Conservation (phyloP, 129 eudicot species). For the Lactuca sativa region DNA sequence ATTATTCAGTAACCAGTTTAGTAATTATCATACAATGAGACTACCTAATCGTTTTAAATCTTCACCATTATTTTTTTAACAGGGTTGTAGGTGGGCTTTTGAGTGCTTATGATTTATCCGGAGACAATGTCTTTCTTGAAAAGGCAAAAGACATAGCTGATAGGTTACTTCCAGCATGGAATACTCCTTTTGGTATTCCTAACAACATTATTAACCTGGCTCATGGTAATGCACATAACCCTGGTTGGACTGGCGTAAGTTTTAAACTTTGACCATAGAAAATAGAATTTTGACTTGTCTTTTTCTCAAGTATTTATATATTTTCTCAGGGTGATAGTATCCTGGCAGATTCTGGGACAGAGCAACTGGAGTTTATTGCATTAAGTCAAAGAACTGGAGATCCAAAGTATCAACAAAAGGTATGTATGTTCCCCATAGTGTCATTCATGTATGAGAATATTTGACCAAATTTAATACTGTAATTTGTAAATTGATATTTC, state of each 20-base stretch:
- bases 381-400: slow-evolving; percentile 96
- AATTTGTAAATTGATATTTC: slow-evolving; percentile 25
- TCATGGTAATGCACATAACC: slow-evolving; percentile 90
- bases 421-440: slow-evolving; percentile 27
- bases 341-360: slow-evolving; percentile 99
- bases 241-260: slow-evolving; percentile 99
- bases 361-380: slow-evolving; percentile 95
- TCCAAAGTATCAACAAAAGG: slow-evolving; percentile 93
- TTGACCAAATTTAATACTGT: not conserved
- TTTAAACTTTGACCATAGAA: slow-evolving; percentile 11
- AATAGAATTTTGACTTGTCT: slow-evolving; percentile 6
- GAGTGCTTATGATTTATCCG: slow-evolving; percentile 94
- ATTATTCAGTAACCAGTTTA: slow-evolving; percentile 21
- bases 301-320: slow-evolving; percentile 6
- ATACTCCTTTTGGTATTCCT: slow-evolving; percentile 95
- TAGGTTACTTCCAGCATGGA: slow-evolving; percentile 95
- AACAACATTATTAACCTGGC: slow-evolving; percentile 85
- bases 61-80: slow-evolving; percentile 12
- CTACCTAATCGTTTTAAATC: slow-evolving; percentile 41
- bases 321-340: slow-evolving; percentile 79
- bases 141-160: slow-evolving; percentile 98
- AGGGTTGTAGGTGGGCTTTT: slow-evolving; percentile 99
- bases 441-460: not conserved
- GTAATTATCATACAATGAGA: slow-evolving; percentile 18
- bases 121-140: slow-evolving; percentile 82